These are phyloP conservation scores for Kodamaea arcana DNA, from an alignment of 1,139 yeast species.

Conservation along the genomic window DNA sequence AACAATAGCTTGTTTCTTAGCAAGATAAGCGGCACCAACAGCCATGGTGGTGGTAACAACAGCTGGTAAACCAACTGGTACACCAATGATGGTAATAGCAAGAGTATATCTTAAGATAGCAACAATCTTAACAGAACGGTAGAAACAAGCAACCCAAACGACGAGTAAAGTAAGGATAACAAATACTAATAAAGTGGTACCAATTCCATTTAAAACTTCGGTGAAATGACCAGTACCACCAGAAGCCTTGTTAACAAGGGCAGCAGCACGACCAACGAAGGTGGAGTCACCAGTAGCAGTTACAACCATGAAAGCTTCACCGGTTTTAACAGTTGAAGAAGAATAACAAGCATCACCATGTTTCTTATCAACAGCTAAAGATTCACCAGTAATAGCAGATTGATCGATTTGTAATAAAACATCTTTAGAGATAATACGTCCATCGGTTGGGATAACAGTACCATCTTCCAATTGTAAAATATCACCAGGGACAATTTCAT, in stretches of 20 bases:
- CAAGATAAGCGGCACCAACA: slow-evolving; percentile 99
- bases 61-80: slow-evolving; percentile 99
- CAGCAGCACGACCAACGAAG: slow-evolving; percentile 95
- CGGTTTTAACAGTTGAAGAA: slow-evolving; percentile 94
- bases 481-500: slow-evolving; percentile 92
- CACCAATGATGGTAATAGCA: slow-evolving; percentile 98
- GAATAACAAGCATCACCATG: slow-evolving; percentile 87
- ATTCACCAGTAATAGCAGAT: slow-evolving; percentile 98
- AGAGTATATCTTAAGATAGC: slow-evolving; percentile 89
- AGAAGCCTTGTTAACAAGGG: slow-evolving; percentile 92
- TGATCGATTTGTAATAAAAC: slow-evolving; percentile 92
- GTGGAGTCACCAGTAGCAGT: slow-evolving; percentile 93
- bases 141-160: slow-evolving; percentile 94
- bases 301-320: slow-evolving; percentile 94
- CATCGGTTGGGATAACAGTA: slow-evolving; percentile 93
- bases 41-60: slow-evolving; percentile 99
- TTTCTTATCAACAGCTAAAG: slow-evolving; percentile 91
- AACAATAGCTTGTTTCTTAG: slow-evolving; percentile 97
- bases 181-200: slow-evolving; percentile 85
- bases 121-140: slow-evolving; percentile 87
- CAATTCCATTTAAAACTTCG: slow-evolving; percentile 96
- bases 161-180: slow-evolving; percentile 84
- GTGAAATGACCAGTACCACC: slow-evolving; percentile 96
- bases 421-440: slow-evolving; percentile 86
- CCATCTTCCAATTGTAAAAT: slow-evolving; percentile 91